Evolutionary conservation across 768 basidiomycete species (phyloP).

Genomic region (Calocybe gangraenosa): DNA sequence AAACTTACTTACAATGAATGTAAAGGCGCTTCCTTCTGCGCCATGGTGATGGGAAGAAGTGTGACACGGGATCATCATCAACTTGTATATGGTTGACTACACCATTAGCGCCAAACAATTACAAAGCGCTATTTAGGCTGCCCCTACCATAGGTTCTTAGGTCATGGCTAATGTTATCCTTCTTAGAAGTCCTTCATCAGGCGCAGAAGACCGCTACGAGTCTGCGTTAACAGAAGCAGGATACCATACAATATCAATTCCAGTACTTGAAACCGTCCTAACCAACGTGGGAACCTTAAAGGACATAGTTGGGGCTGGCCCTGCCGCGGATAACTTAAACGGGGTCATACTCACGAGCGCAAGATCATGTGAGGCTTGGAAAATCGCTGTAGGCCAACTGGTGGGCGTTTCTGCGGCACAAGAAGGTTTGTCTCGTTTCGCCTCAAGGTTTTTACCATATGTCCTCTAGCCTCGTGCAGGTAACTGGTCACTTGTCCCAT

Average conservation of each 20-base stretch:
- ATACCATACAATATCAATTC: conserved; percentile 55
- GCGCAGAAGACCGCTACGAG: conserved; percentile 58
- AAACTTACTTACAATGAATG: conserved; percentile 61
- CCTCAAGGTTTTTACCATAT: not conserved
- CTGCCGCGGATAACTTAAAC: conserved; percentile 24
- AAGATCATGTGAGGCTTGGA: conserved; percentile 73
- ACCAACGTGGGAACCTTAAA: conserved; percentile 45
- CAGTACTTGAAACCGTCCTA: conserved; percentile 66
- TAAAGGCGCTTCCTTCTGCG: conserved; percentile 74
- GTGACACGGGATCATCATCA: too few species aligned
- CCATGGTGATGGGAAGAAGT: too few species aligned
- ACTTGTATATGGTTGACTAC: too few species aligned
- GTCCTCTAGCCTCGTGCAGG: conserved; percentile 19
- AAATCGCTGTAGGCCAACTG: conserved; percentile 32
- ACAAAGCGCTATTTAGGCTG: not conserved
- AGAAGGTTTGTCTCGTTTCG: conserved; percentile 12
- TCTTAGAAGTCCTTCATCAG: conserved; percentile 35
- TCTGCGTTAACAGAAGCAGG: conserved; percentile 39
- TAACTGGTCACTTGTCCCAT: conserved; percentile 57
- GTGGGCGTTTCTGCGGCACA: conserved; percentile 1
- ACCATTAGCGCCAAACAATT: conserved; percentile 7
- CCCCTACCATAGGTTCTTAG: not conserved
- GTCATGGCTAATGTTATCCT: conserved; percentile 37
- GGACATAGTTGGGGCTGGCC: conserved; percentile 35
- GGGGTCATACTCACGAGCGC: conserved; percentile 81